These are phyloP conservation scores for Vitis hybrid DNA, from an alignment of 177 flowering plant species.

Conservation along the genomic window DNA sequence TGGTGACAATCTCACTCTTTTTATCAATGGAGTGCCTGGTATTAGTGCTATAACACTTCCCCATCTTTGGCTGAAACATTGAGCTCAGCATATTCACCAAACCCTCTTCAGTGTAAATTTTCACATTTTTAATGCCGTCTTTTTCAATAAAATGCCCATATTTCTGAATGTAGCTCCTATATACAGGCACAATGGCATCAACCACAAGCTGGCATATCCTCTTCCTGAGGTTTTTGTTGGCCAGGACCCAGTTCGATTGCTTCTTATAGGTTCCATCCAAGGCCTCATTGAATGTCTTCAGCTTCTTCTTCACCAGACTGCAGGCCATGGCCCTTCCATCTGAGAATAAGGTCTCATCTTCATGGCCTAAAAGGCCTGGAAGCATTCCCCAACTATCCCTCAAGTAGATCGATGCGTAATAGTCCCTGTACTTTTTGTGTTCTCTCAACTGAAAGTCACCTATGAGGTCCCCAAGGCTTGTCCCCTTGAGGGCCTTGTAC, in stretches of 20 bases:
- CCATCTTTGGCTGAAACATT: slow-evolving; percentile 57
- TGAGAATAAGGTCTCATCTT: slow-evolving; percentile 43
- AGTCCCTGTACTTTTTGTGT: slow-evolving; percentile 66
- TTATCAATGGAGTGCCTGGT: slow-evolving; percentile 26
- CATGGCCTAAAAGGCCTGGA: slow-evolving; percentile 44
- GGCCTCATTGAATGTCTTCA: slow-evolving; percentile 61
- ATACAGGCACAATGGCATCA: slow-evolving; percentile 65
- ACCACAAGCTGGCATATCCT: slow-evolving; percentile 53
- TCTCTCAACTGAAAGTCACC: slow-evolving; percentile 69
- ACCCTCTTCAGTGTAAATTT: slow-evolving; percentile 44
- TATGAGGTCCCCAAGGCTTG: slow-evolving; percentile 69
- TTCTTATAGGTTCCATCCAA: slow-evolving; percentile 71
- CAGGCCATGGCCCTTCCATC: slow-evolving; percentile 54
- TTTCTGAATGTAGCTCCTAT: slow-evolving; percentile 66
- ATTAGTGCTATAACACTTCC: slow-evolving; percentile 28
- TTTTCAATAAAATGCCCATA: slow-evolving; percentile 53
- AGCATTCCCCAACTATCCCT: slow-evolving; percentile 84
- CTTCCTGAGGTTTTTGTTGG: slow-evolving; percentile 62
- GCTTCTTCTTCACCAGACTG: slow-evolving; percentile 57
- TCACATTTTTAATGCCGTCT: slow-evolving; percentile 52
- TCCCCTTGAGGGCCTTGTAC: slow-evolving; percentile 49
- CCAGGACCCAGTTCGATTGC: slow-evolving; percentile 73
- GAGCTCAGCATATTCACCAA: slow-evolving; percentile 61
- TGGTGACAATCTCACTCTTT: neutral
- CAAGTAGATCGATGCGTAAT: slow-evolving; percentile 53